Percentiles rank a stretch among this genome's conserved stretches.
Evolutionary conservation across 345 rosid species (phyloP).

Genomic region (Populus davidiana): DNA sequence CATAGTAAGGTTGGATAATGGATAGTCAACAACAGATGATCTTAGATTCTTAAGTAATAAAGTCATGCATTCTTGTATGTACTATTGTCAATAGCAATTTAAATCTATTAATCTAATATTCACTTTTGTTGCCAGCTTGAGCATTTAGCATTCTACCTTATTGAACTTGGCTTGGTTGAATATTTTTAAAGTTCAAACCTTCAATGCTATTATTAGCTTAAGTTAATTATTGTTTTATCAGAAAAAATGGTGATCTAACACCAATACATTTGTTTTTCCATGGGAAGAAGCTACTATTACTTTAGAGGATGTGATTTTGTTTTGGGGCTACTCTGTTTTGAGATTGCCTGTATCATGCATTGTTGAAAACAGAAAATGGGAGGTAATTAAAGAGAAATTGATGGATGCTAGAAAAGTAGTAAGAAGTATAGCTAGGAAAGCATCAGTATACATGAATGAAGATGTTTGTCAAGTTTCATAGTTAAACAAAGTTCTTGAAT

Average conservation of each 20-base stretch:
- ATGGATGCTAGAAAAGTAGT: constrained; percentile 17
- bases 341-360: constrained; percentile 11
- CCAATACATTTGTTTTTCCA: constrained; percentile 12
- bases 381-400: constrained; percentile 22
- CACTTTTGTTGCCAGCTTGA: constrained; percentile 51
- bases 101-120: neutral
- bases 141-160: constrained; percentile 78
- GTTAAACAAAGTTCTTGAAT: too few species aligned
- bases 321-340: constrained; percentile 12
- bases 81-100: neutral
- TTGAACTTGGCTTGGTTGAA: constrained; percentile 78
- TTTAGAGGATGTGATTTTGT: constrained; percentile 17
- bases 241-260: constrained; percentile 4
- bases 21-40: neutral
- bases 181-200: constrained; percentile 66
- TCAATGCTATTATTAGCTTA: constrained; percentile 45
- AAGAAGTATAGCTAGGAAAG: constrained; percentile 13
- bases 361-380: constrained; percentile 1
- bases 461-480: too few species aligned
- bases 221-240: too few species aligned
- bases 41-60: neutral
- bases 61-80: neutral
- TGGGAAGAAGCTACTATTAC: constrained; percentile 23
- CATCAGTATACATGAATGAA: constrained; percentile 35
- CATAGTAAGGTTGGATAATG: neutral